Base-by-base conservation (phyloP, 176 grass and related monocot genomes). In the Musa troglodytarum region DNA sequence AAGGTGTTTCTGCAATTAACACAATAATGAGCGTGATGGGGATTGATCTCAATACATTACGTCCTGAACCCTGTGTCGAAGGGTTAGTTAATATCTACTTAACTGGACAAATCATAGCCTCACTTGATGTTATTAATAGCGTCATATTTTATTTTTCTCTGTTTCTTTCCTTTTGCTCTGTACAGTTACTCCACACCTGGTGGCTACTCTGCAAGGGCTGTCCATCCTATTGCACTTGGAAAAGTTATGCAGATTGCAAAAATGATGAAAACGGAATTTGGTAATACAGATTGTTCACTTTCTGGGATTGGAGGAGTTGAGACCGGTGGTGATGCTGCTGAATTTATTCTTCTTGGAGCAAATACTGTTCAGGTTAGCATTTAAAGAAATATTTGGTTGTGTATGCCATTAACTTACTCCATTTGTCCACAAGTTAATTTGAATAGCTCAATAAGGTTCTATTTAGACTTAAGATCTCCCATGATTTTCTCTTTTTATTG, bases 21-120 rank as follows among this genome's bases (percentile, higher is more conserved):
- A 99, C 95, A 75, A 99, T 99, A 65, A 89, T 99, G 95, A 99
- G 90, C 66, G 88, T 99, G 23, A 99, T 99, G 95, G 95, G 90
- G 52, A 99, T 99, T 63, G 68, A 99, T 84, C 88, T 94, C 61
- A 89, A 92, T 73, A 99, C 91, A 53, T 74, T 94, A 81, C 90
- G 82, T 25, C 95, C 95, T 2, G 88, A 99, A 81, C 90, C 95
- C 75, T 89, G 84, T n/a, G 95, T 94, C 8, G 90, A 94, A 74
- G 95, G 90, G 95, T 99, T 77, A 84, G 82, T 83, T 87, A n/a
- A 56, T 17, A 50, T 3, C 11, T 52, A 17, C 21, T 55, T 16
- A 25, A 53, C 1, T 53, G 6, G 9, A 22, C 10, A 55, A 49
- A 29, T 13, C 22, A 19, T 23, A n/a, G 50, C 29, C 23, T 52